Evolutionary conservation across 2,329 filamentous ascomycete species (phyloP), one percentile per base, ranked within the genome.

Genomic region (Penicillium paneum): DNA sequence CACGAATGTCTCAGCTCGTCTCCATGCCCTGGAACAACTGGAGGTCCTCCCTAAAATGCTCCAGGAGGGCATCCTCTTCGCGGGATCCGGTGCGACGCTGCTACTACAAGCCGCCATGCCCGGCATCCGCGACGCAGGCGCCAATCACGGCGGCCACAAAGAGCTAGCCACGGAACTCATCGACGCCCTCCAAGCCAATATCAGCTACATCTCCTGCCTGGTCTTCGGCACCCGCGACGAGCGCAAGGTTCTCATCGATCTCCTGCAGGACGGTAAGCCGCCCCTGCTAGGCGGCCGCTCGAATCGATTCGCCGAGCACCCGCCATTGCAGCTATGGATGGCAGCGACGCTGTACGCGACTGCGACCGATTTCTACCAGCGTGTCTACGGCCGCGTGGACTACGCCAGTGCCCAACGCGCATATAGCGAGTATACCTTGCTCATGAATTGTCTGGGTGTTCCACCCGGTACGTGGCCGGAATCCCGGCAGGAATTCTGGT

Each of bases 351-450:
- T 72, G 43, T 73, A 73, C 54, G 68, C 69, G 17, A 72, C 69
- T 15, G 64, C 68, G 3, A 72, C 69, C 6, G 71, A 72, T 46
- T 65, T 71, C 56, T 73, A 72, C 55, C 70, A 73, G 59, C 68
- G 71, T 11, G 64, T 72, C 47, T 71, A 72, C 39, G 68, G 69
- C 4, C 61, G 63, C 19, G 64, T 72, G 17, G 64, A 67, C 46
- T 66, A 67, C 39, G 56, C 64, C 17, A 69, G 66, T 1, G 69
- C 71, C 5, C 63, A 72, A 34, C 64, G 59, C 7, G 67, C 62
- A 4, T 73, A 71, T 42, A 41, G 49, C 29, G 71, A 73, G 52
- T 72, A 69, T 48, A 56, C 65, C 5, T 45, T 68, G 15, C 50
- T 73, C 13, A 56, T 70, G 41, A 55, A 61, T 41, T 61, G 60